Percentiles rank a stretch among this genome's conserved stretches.
Conservation (phyloP, 164 flowering plant species). For the Liquidambar formosana region DNA sequence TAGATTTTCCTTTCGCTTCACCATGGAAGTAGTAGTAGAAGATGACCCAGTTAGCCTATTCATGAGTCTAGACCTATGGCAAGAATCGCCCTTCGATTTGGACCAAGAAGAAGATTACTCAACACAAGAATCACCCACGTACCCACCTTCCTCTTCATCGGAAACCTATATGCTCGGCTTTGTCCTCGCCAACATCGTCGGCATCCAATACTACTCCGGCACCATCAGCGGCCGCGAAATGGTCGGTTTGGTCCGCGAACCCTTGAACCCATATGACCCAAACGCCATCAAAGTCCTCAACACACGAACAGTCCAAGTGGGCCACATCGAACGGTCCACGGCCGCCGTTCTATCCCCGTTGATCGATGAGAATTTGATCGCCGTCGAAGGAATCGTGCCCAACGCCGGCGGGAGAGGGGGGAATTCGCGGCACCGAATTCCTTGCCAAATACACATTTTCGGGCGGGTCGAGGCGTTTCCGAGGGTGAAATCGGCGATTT, state of each 20-base stretch:
- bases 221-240: conserved; percentile 67
- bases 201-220: conserved; percentile 60
- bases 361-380: conserved; percentile 45
- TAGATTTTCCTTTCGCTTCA: not conserved
- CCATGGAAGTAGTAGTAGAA: conserved; percentile 11
- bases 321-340: conserved; percentile 57
- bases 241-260: conserved; percentile 85
- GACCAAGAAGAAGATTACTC: conserved; percentile 8
- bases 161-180: conserved; percentile 63
- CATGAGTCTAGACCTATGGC: conserved; percentile 18
- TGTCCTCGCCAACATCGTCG: conserved; percentile 70
- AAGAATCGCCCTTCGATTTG: not conserved
- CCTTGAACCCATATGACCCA: conserved; percentile 56
- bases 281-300: conserved; percentile 84
- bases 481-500: conserved; percentile 32
- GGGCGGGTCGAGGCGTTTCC: conserved; percentile 35
- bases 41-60: conserved; percentile 14
- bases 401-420: conserved; percentile 26
- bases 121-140: not conserved
- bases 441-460: conserved; percentile 78
- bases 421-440: conserved; percentile 29
- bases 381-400: conserved; percentile 67
- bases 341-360: conserved; percentile 68
- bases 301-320: conserved; percentile 60
- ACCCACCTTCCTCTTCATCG: conserved; percentile 7